Evolutionary conservation across 164 flowering plant genomes (phyloP), one percentile per base, ranked within the genome.

Genomic region (Umbellularia californica): DNA sequence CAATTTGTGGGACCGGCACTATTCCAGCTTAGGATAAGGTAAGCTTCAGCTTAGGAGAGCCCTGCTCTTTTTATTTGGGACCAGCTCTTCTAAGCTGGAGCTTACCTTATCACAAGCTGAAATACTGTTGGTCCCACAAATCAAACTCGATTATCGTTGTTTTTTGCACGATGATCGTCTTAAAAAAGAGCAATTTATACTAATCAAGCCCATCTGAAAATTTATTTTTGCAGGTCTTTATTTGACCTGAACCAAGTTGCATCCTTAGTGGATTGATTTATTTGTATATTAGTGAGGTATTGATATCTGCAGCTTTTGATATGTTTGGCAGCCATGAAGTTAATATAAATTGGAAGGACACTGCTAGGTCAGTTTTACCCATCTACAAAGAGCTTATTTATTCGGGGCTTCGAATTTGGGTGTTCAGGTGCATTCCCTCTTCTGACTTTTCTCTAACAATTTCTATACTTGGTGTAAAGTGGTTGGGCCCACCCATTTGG

Each of bases 321-420:
- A 41, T 77, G 35, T 72, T 74, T 51, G 88, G 85, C 87, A 96
- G 98, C 81, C 86, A 87, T 14, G 10, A 66, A 68, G 85, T 95
- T 60, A 23, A 25, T 81, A 24, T 1, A 2, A 81, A 86, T 76
- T 96, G 99, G 99, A 84, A 88, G 84, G 99, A 96, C 82, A 88
- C 90, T 72, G 87, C 95, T 22, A 77, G 50, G 9, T 85, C 98
- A 1, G 89, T 91, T 75, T 87, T 94, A 69, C 85, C 86, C 69
- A 76, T 96, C 70, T 91, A 92, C 72, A 84, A 65, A 1, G 97
- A 96, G 82, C 94, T 96, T 68, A 86, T 96, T 70, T 76, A 69
- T 70, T 66, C 79, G 24, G 97, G 99, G 72, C 87, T 94, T 74
- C 95, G 97, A 1, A 89, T 96, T 76, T 96, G 99, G 99, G 81